Conservation (phyloP, 495 filamentous ascomycete species). For the Parachaetomium inaequale region DNA sequence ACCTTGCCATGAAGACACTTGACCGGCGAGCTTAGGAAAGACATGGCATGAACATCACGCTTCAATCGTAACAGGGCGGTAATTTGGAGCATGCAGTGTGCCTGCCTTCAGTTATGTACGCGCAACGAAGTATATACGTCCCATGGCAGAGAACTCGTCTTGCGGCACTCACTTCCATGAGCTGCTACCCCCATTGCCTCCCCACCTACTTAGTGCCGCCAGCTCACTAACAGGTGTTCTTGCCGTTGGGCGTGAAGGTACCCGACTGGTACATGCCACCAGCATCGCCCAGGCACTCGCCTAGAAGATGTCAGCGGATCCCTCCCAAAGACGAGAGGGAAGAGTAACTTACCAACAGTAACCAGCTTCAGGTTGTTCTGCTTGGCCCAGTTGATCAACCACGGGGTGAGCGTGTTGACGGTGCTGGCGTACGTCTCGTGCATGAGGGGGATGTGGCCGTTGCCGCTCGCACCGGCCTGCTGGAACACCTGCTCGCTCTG, state of each 20-base stretch:
- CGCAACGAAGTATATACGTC: neutral
- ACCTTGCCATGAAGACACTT: too few relatives aligned
- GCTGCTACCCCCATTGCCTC: neutral
- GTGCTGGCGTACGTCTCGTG: constrained; percentile 52
- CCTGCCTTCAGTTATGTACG: neutral
- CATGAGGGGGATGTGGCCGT: constrained; percentile 54
- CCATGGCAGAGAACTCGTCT: neutral
- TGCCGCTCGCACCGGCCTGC: constrained; percentile 43
- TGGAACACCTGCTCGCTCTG: constrained; percentile 45
- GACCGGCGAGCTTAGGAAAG: too few relatives aligned
- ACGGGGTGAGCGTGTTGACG: constrained; percentile 47
- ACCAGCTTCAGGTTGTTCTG: constrained; percentile 49
- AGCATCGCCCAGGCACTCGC: constrained; percentile 50
- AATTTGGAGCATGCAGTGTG: neutral
- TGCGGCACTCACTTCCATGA: neutral
- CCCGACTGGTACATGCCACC: constrained; percentile 44
- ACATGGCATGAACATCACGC: too few relatives aligned
- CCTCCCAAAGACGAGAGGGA: neutral
- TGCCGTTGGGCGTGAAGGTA: constrained; percentile 34
- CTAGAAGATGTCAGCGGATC: constrained; percentile 31
- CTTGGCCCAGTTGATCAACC: constrained; percentile 53
- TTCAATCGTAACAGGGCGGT: too few relatives aligned
- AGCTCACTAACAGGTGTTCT: constrained; percentile 26
- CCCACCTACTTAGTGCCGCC: too few relatives aligned
- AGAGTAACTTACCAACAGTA: constrained; percentile 44